phyloP scores from a whole-genome alignment of 768 basidiomycete genomes.

The Chalciporus pseudorubinellus region DNA sequence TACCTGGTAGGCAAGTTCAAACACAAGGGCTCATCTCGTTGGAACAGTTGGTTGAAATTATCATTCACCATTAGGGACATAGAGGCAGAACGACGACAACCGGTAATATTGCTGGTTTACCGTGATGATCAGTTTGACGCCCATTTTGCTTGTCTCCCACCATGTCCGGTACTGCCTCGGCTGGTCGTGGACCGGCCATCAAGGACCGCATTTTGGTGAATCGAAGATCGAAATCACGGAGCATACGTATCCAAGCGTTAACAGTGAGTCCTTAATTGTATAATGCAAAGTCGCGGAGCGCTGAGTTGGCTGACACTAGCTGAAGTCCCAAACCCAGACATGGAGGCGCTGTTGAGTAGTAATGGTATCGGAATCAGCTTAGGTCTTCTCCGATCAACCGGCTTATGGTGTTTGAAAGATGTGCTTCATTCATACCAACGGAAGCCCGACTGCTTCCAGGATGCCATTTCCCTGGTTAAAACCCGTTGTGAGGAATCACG shows the following conservation, averaged over 20 bases:
- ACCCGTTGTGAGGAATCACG: conserved; percentile 54
- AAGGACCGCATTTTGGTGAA: conserved; percentile 18
- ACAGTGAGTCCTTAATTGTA: conserved; percentile 19
- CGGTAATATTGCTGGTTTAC: not conserved
- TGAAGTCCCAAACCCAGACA: conserved; percentile 19
- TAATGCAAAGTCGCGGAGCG: no score
- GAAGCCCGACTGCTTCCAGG: conserved; percentile 64
- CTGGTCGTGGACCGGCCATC: conserved; percentile 30
- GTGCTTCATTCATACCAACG: conserved; percentile 41
- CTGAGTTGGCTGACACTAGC: not conserved
- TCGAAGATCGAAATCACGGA: not conserved
- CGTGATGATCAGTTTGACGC: conserved; percentile 6
- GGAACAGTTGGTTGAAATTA: no score
- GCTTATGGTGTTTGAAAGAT: conserved; percentile 31
- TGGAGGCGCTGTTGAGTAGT: conserved; percentile 15
- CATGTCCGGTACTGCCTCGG: conserved; percentile 16
- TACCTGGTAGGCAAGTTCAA: no score
- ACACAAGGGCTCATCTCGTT: no score
- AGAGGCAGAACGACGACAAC: not conserved
- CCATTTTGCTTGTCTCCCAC: conserved; percentile 13
- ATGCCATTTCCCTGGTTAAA: conserved; percentile 47
- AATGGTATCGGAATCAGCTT: conserved; percentile 13
- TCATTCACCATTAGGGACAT: no score
- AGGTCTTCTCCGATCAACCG: not conserved
- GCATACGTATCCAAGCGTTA: conserved; percentile 14